Base-by-base conservation (phyloP, 1,139 yeast genomes). In the Pichia sp. region DNA sequence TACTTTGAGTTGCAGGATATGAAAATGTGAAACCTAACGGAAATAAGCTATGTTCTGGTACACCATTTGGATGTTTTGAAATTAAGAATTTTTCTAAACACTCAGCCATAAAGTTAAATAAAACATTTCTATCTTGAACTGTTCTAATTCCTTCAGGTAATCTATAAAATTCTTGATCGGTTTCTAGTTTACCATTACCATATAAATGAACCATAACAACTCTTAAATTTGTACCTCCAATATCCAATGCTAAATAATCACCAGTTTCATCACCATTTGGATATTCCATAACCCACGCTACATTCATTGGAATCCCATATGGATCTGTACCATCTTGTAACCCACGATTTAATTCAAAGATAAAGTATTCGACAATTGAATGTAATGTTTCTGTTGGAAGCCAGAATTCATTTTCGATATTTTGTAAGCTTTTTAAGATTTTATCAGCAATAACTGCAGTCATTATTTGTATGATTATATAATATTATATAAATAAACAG, bases 21-120 rank as follows among this genome's bases (percentile, higher is more conserved):
- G 96, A 86, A 75, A 93, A 93, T 33, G 99, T 93, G 79, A 95
- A 95, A 47, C 99, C 99, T 63, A 91, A 77, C 49, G 96, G 96
- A 63, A 89, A 75, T 10, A 62, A 52, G 27, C 60, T 58, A 16
- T 73, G 72, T 42, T 66, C 69, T 2, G 66, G 65, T 51, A 76
- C 75, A 55, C 90, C 89, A n/a, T 79, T 70, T 55, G 95, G 87
- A 74, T 73, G 81, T 66, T 81, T 75, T 70, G 83, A 81, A 58
- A 77, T 71, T 57, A 81, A 74, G 71, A 81, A 67, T 65, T 76
- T 79, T 60, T 77, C 82, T 67, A 95, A 79, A 66, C 93, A 85
- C 47, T 80, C 81, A 57, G 99, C 98, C 67, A 95, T 87, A 73
- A 89, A 91, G 51, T 76, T 83, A 82, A 93, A 93, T 63, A 93